A percentile compares a stretch with the other conserved stretches of the same genome.
These are phyloP conservation scores for Aspergillus novoparasiticus DNA, from an alignment of 2,329 filamentous ascomycete species.

Conservation along the genomic window DNA sequence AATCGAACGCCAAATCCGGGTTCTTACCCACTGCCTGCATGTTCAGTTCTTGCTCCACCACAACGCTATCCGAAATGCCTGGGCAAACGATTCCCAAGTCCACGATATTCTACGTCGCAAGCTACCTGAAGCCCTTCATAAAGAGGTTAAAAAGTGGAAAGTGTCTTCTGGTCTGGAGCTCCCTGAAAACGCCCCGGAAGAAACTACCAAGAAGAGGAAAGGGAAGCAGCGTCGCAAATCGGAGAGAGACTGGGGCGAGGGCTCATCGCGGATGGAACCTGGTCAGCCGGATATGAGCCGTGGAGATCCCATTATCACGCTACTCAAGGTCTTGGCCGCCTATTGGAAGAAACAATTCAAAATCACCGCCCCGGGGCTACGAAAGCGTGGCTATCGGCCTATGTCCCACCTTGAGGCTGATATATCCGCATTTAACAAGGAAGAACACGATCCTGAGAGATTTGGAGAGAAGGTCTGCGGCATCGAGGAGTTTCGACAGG, in stretches of 20 bases:
- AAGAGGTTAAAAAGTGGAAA: conserved; percentile 74
- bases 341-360: conserved; percentile 89
- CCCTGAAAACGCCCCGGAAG: conserved; percentile 44
- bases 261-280: conserved; percentile 69
- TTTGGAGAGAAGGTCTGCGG: conserved; percentile 78
- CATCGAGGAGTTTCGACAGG: conserved; percentile 67
- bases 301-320: conserved; percentile 76
- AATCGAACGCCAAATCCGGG: conserved; percentile 75
- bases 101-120: conserved; percentile 77
- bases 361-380: conserved; percentile 73
- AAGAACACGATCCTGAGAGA: conserved; percentile 60
- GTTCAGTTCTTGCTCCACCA: conserved; percentile 87
- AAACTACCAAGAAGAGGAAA: conserved; percentile 45
- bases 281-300: conserved; percentile 75
- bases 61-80: conserved; percentile 81
- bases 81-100: conserved; percentile 75
- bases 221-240: conserved; percentile 41
- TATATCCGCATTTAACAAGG: conserved; percentile 68
- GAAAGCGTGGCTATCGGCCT: conserved; percentile 88
- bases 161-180: conserved; percentile 65
- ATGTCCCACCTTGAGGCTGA: conserved; percentile 74
- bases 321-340: conserved; percentile 74
- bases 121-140: conserved; percentile 67
- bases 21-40: conserved; percentile 82
- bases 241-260: conserved; percentile 70